Conservation (phyloP, 176 grass and related monocot genomes). For the Oryza nivara region DNA sequence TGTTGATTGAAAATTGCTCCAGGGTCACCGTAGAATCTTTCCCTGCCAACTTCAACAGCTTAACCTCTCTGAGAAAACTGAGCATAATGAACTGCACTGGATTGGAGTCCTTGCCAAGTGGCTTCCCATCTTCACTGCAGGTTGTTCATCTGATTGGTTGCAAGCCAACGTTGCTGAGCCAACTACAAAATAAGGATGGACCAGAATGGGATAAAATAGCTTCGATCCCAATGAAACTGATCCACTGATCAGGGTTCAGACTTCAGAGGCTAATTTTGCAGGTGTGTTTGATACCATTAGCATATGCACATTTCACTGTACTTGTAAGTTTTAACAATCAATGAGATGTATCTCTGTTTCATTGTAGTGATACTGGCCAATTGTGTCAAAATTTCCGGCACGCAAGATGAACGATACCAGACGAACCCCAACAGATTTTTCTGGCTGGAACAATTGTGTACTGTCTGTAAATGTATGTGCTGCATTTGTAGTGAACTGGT, state of each 20-base stretch:
- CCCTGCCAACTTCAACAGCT: slow-evolving; percentile 45
- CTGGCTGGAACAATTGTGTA: background rate
- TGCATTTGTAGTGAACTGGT: background rate
- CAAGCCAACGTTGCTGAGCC: slow-evolving; percentile 31
- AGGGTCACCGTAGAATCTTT: slow-evolving; percentile 53
- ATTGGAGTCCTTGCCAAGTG: slow-evolving; percentile 48
- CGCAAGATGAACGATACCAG: background rate
- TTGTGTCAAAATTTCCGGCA: background rate
- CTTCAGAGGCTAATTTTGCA: background rate
- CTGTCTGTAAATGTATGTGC: background rate
- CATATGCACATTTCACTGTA: slow-evolving; percentile 2
- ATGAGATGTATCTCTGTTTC: background rate
- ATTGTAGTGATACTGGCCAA: background rate
- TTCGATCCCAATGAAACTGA: slow-evolving; percentile 32
- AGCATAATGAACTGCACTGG: slow-evolving; percentile 52
- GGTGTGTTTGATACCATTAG: background rate
- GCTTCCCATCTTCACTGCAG: slow-evolving; percentile 55
- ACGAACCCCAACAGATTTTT: background rate
- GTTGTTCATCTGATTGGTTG: slow-evolving; percentile 55
- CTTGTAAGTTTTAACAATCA: background rate
- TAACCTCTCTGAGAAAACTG: slow-evolving; percentile 46
- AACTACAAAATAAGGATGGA: slow-evolving; percentile 35
- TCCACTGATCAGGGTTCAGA: slow-evolving; percentile 13
- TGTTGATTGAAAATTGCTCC: slow-evolving; percentile 50
- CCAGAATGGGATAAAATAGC: slow-evolving; percentile 53